These are phyloP conservation scores for Mycogone perniciosa DNA, from an alignment of 2,329 filamentous ascomycete genomes.

Conservation along the genomic window DNA sequence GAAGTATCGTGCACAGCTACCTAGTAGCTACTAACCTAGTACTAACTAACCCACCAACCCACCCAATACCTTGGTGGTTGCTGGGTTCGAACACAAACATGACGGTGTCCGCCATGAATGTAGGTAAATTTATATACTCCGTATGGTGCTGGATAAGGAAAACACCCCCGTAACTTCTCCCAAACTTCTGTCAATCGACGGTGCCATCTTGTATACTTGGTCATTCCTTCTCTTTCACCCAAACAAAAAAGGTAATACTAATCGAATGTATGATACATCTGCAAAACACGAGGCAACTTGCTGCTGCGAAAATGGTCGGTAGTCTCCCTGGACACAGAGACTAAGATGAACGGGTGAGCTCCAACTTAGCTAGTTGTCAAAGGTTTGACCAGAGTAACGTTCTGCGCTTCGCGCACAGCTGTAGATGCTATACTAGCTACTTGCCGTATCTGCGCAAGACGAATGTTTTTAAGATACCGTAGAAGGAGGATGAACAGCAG, in stretches of 20 bases:
- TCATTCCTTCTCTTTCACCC: not conserved
- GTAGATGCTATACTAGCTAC: constrained; percentile 57
- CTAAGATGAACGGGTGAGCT: not conserved
- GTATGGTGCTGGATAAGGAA: too few species aligned
- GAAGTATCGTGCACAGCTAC: too few species aligned
- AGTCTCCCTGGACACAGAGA: not conserved
- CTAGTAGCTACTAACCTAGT: too few species aligned
- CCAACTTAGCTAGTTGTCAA: constrained; percentile 17
- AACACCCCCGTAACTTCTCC: too few species aligned
- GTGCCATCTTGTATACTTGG: too few species aligned
- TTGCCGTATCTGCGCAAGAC: constrained; percentile 62
- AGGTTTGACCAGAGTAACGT: constrained; percentile 24
- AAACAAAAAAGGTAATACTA: not conserved
- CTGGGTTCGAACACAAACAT: too few species aligned
- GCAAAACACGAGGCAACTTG: not conserved
- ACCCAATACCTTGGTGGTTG: too few species aligned
- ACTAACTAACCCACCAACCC: too few species aligned
- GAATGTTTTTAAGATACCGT: constrained; percentile 68
- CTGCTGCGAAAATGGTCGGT: not conserved
- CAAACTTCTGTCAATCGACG: too few species aligned
- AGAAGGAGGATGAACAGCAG: constrained; percentile 80
- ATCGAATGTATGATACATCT: not conserved
- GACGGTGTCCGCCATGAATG: too few species aligned
- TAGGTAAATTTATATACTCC: too few species aligned
- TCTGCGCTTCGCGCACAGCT: constrained; percentile 36